Evolutionary conservation across 768 basidiomycete genomes (phyloP).

Genomic region (Macrolepiota albuminosa): DNA sequence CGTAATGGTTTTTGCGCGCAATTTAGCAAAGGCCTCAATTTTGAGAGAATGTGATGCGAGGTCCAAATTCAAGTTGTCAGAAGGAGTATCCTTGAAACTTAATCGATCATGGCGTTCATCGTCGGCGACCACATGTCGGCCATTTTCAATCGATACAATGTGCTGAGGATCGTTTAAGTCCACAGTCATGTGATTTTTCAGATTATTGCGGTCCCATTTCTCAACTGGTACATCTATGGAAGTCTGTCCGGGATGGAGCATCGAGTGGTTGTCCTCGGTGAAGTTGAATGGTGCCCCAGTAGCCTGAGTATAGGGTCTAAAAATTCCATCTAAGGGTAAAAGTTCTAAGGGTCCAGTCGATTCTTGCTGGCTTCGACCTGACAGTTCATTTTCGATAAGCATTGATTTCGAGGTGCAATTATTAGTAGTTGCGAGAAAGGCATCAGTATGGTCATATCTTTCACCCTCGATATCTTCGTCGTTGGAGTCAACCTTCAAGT

Average conservation of each 20-base stretch:
- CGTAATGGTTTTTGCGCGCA: constrained; percentile 34
- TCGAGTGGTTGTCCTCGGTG: background rate
- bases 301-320: background rate
- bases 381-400: background rate
- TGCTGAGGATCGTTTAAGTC: background rate
- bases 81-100: background rate
- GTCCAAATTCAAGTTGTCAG: background rate
- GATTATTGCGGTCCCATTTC: background rate
- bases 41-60: constrained; percentile 23
- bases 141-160: background rate
- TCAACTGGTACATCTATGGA: background rate
- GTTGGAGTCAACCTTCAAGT: background rate
- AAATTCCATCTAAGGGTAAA: background rate
- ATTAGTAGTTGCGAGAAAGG: background rate
- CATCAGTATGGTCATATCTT: background rate
- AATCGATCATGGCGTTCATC: background rate
- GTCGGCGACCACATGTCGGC: background rate
- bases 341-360: too few species aligned
- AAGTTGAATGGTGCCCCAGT: background rate
- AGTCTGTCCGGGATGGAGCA: background rate
- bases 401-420: background rate
- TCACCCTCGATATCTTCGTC: background rate
- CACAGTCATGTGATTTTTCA: too few species aligned
- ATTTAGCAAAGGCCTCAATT: constrained; percentile 32
- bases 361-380: background rate